Percentiles rank a stretch among this genome's conserved stretches.
Evolutionary conservation across 106 monocot species (phyloP).

Genomic region (Phalaenopsis aphrodite): DNA sequence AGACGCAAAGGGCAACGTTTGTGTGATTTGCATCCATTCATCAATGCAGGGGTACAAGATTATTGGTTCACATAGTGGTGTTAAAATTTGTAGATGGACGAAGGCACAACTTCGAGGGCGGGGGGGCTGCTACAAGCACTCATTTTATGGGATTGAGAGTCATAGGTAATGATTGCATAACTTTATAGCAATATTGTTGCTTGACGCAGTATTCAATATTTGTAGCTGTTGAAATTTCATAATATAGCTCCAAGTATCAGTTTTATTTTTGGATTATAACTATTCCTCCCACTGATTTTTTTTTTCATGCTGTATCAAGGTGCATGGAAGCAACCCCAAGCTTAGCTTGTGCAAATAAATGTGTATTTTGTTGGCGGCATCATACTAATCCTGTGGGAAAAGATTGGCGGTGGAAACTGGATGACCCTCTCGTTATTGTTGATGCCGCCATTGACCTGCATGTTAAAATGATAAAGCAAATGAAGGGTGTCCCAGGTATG

Average conservation of each 20-base stretch:
- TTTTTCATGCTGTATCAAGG: slow-evolving; percentile 18
- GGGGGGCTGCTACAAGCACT: slow-evolving; percentile 97
- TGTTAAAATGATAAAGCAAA: slow-evolving; percentile 97
- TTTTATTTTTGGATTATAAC: not conserved
- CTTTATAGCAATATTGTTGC: not conserved
- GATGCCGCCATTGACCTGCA: slow-evolving; percentile 79
- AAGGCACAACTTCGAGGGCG: slow-evolving; percentile 96
- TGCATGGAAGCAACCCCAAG: slow-evolving; percentile 99
- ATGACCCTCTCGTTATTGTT: slow-evolving; percentile 83
- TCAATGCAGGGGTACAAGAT: slow-evolving; percentile 84
- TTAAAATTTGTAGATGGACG: slow-evolving; percentile 97
- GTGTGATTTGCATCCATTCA: not conserved
- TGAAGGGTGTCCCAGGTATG: slow-evolving; percentile 99
- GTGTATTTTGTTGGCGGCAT: slow-evolving; percentile 99
- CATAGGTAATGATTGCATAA: slow-evolving; percentile 50
- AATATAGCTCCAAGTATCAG: not conserved
- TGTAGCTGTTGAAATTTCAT: not conserved
- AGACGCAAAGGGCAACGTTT: not conserved
- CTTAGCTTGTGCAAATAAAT: slow-evolving; percentile 99
- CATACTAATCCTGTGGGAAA: slow-evolving; percentile 98
- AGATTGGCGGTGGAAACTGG: slow-evolving; percentile 96
- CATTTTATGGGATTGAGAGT: slow-evolving; percentile 97
- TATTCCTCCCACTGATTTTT: not conserved
- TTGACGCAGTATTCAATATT: not conserved
- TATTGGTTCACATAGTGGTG: slow-evolving; percentile 98